Percentiles rank a stretch among this genome's conserved stretches.
These are phyloP conservation scores for Xylaria polymorpha DNA, from an alignment of 2,329 filamentous ascomycete species.

Conservation along the genomic window DNA sequence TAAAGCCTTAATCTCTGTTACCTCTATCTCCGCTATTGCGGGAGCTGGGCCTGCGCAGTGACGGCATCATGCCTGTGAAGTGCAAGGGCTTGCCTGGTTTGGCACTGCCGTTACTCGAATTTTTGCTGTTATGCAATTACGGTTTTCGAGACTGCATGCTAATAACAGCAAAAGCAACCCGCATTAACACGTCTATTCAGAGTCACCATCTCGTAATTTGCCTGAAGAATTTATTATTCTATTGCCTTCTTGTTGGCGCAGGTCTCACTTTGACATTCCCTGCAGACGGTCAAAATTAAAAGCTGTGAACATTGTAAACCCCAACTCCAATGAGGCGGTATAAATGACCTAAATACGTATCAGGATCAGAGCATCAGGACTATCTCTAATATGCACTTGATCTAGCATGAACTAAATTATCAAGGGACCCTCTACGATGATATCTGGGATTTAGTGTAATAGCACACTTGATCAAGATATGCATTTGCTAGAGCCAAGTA, in stretches of 20 bases:
- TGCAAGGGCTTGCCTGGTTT: not conserved
- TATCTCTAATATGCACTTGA: not conserved
- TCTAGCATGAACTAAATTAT: not conserved
- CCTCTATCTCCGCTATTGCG: slow-evolving; percentile 2
- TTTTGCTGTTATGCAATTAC: not conserved
- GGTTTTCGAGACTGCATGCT: not conserved
- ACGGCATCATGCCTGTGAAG: slow-evolving; percentile 12
- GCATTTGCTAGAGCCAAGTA: not conserved
- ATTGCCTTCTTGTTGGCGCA: too few relatives aligned
- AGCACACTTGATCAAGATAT: not conserved
- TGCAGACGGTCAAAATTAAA: not conserved
- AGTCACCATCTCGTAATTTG: slow-evolving; percentile 13
- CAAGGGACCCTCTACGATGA: too few relatives aligned
- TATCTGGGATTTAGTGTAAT: not conserved
- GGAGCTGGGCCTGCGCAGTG: slow-evolving; percentile 1
- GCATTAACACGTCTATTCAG: not conserved
- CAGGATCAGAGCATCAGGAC: not conserved
- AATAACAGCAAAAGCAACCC: not conserved
- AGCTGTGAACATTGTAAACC: not conserved
- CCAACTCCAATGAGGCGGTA: not conserved
- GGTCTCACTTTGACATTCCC: not conserved
- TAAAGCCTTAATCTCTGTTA: not conserved
- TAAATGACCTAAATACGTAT: not conserved
- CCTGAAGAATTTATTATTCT: not conserved
- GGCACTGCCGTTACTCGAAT: not conserved